Base-by-base conservation (phyloP, 2,329 filamentous ascomycete species). In the Hypoxylon rubiginosum region DNA sequence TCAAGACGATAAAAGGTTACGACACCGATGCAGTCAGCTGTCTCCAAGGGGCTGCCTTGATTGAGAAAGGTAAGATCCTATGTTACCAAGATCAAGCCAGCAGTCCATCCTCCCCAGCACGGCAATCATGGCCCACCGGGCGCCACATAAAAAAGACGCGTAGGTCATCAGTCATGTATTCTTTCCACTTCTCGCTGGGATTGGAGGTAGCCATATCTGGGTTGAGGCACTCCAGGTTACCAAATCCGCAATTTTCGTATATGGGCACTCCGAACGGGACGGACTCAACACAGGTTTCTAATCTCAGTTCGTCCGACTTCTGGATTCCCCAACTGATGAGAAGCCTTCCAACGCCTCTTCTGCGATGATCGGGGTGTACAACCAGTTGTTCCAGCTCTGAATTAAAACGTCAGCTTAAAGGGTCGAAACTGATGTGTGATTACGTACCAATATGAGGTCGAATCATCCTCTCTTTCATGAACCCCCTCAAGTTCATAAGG, bases 391-490 rank as follows among this genome's bases (percentile, higher is more conserved):
- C 63, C n/a, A 66, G 30, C 26, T 66, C 66, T 68, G 21, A 10
- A 17, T 9, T 11, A 41, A 13, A n/a, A 28, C 39, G 26, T 58
- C 17, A 64, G 17, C 24, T 4, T 17, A n/a, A 15, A 2, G 15
- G 15, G 34, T 43, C 21, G 4, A 28, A 28, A 5, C 13, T 24
- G 17, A 8, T 36, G 21, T 13, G 17, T 8, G 10, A 4, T 43
- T 17, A 58, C 61, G n/a, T 46, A 67, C 64, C 64, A 28, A 62
- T n/a, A 50, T 67, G 64, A 15, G 64, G 58, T 7, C 61, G 56
- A 19, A 53, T 50, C 67, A 67, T 69, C 17, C 64, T 64, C 54
- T 65, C 60, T 45, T 64, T 66, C 64, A 66, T 64, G 28, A 66
- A 67, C 8, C 55, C 56, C 28, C 58, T 67, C 41, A 67, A 50